Evolutionary conservation across 768 basidiomycete species (phyloP), one percentile per base, ranked within the genome.

Genomic region (Kwoniella heveanensis): DNA sequence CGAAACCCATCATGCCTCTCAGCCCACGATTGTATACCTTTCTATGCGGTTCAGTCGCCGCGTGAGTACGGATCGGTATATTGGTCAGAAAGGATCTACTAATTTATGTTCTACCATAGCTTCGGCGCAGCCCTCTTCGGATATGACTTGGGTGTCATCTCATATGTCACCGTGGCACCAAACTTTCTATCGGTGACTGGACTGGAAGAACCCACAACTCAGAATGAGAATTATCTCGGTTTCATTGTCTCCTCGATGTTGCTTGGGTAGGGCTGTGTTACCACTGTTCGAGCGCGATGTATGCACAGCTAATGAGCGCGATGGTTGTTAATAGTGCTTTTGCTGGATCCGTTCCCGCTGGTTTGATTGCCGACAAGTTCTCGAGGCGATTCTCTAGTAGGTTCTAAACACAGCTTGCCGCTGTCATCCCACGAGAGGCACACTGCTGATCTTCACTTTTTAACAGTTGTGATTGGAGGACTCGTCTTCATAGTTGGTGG

Each of bases 321-420:
- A n/a, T n/a, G n/a, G n/a, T n/a, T n/a, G n/a, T n/a, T n/a, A 17
- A 44, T 17, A 44, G 39, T 17, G 69, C 83, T 46, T 67, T 68
- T 29, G 66, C 64, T 24, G 66, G 56, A 1, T 54, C 39, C 46
- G 59, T 71, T 49, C 69, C 69, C 60, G 83, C 29, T 12, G 48
- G 54, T 1, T 53, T 64, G 30, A 55, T 67, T 27, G 86, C 88
- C 22, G 88, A 90, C 71, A 71, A 13, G 2, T 67, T 63, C 51
- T 62, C 63, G 46, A 61, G 70, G 37, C 37, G 69, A 37, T 58
- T 62, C 17, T 59, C n/a, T 13, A 46, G 39, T 44, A 19, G 19
- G 39, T 17, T n/a, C n/a, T n/a, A n/a, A n/a, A n/a, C n/a, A n/a
- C n/a, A n/a, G n/a, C n/a, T n/a, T n/a, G n/a, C n/a, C n/a, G n/a